Base-by-base conservation (phyloP, 2,329 filamentous ascomycete genomes). In the Aphanocladium album region DNA sequence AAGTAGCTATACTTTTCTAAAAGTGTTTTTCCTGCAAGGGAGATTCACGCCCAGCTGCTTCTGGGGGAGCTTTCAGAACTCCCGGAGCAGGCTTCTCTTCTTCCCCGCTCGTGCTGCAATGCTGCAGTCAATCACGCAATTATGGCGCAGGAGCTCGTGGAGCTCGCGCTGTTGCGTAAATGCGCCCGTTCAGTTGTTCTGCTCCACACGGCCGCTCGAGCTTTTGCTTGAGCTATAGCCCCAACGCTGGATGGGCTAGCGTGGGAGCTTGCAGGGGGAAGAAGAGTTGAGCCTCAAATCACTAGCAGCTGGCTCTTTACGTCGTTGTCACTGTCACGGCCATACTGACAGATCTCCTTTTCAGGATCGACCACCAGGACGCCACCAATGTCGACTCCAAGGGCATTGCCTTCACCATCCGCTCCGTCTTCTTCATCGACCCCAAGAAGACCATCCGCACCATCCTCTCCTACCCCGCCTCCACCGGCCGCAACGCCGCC, bases 361-460 rank as follows among this genome's bases (percentile, higher is more conserved):
- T 19, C 68, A 87, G 83, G 83, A 80, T 93, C 70, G 89, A 92
- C 79, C 83, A 89, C 78, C 88, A 91, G 75, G 89, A 92, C 75
- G 84, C 87, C 69, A 89, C 87, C 79, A 92, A 92, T 77, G 87
- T 92, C 61, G 89, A 92, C 74, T 76, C 83, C 70, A 91, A 91
- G 83, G 89, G 89, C 68, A 89, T 93, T 68, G 91, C 92, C 60
- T 93, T 96, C 79, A 96, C 93, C 69, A 96, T 97, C 79, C 91
- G 93, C 71, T 91, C 89, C 68, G 93, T 96, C 73, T 96, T 96
- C 83, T 83, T 96, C 79, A 95, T 96, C 75, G 92, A 96, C 80
- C 92, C 92, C 65, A 86, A 85, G 77, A 96, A 96, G 87, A 93
- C 89, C 76, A 95, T 96, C 78, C 89, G 93, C 69, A 86, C 93